Conservation (phyloP, 257 asterid genomes). For the Solanum chilense region DNA sequence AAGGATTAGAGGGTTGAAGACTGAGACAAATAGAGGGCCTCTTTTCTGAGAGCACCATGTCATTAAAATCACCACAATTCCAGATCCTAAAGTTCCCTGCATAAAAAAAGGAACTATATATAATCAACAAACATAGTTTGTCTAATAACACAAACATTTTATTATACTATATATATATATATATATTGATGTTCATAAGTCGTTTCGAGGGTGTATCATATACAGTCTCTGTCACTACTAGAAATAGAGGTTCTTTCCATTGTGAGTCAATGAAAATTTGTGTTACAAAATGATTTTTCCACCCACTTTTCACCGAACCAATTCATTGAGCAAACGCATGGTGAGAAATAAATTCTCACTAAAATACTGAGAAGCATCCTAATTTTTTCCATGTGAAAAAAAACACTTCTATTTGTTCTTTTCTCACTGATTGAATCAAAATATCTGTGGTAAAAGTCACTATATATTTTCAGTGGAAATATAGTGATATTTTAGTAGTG, state of each 20-base stretch:
- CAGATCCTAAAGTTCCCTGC: conserved; percentile 50
- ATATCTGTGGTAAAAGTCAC: neutral
- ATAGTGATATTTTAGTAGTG: neutral
- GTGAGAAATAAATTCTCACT: neutral
- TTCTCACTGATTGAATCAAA: neutral
- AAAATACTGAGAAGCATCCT: neutral
- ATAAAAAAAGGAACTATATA: neutral
- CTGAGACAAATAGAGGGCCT: conserved; percentile 47
- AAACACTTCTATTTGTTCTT: neutral
- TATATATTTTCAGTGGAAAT: neutral
- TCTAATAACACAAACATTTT: neutral
- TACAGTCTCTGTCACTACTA: neutral
- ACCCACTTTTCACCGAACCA: neutral
- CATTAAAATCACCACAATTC: conserved; percentile 23
- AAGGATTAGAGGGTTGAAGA: conserved; percentile 44
- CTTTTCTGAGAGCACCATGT: conserved; percentile 45
- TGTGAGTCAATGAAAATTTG: neutral
- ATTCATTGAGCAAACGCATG: neutral
- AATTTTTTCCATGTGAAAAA: neutral
- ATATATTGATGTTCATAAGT: neutral
- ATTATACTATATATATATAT: neutral
- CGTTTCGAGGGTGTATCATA: neutral
- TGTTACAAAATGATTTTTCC: neutral
- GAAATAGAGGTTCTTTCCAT: neutral
- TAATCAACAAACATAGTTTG: neutral